Base-by-base conservation (phyloP, 169 alveolate genomes). In the Plasmodium ovale region DNA sequence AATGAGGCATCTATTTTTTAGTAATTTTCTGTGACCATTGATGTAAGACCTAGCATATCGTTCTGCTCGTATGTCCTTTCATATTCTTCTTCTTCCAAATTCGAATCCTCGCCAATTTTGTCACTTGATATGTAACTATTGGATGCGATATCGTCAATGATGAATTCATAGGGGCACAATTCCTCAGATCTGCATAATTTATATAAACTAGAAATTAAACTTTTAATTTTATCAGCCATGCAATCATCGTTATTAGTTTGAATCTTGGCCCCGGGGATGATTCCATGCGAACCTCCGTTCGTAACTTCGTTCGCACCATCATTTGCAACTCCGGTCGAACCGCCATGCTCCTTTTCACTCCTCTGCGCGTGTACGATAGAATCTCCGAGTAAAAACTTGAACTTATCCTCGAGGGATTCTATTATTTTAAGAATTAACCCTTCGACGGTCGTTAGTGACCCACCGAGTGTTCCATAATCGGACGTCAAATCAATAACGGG, bases 351-450 rank as follows among this genome's bases (percentile, higher is more conserved):
- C 33, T 96, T 74, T 29, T 92, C 93, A 59, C 89, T 35, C 42
- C 92, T 95, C 33, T 89, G 87, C 9, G 58, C 74, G 29, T 84
- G 42, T 1, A 93, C 89, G 21, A 96, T 88, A 33, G 98, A 93
- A 89, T 98, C 99, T 12, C 99, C 99, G 1, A 94, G 72, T 47
- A 94, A 94, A 87, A 98, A 98, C 42, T 99, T 98, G 74, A 96
- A 92, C 53, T 95, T 92, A 35, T 92, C 93, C 58, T 94, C 96
- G 70, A 96, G 69, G n/a, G 95, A 87, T 56, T 95, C 97, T 9
- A 92, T 94, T 23, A 96, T 91, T 90, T 96, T 93, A 25, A 73
- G 93, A 9, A 98, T 73, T 47, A 98, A 68, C 5, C 99, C 99
- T 87, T 98, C 99, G 59, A 98, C 95, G 6, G 99, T 98, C 16